A percentile compares a stretch with the other conserved stretches of the same genome.
phyloP scores from a whole-genome alignment of 192 early-diverging fungal species.

The Coemansia sp. region DNA sequence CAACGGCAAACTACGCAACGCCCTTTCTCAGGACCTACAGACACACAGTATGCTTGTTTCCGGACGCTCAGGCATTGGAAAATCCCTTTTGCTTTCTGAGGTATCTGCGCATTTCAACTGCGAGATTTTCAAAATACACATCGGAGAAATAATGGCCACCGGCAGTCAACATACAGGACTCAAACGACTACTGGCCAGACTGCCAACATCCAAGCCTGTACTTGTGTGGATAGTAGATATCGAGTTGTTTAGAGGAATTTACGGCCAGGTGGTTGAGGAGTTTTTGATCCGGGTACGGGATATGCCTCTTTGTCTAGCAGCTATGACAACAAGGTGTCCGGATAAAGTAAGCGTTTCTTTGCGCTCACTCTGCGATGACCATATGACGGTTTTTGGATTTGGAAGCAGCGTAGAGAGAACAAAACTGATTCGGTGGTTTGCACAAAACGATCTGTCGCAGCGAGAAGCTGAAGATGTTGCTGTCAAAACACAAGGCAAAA shows the following conservation, averaged over 20 bases:
- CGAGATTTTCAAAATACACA: slow-evolving; percentile 22
- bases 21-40: slow-evolving; percentile 7
- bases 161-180: slow-evolving; percentile 42
- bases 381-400: slow-evolving; percentile 35
- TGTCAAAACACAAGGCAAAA: slow-evolving; percentile 20
- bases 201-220: slow-evolving; percentile 5
- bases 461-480: slow-evolving; percentile 9
- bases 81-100: slow-evolving; percentile 32
- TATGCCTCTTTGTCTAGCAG: slow-evolving; percentile 27
- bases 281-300: slow-evolving; percentile 11
- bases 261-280: slow-evolving; percentile 27
- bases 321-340: slow-evolving; percentile 53
- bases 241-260: slow-evolving; percentile 36
- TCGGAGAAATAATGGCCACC: slow-evolving; percentile 27
- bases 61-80: slow-evolving; percentile 52
- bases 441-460: neutral
- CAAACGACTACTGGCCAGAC: slow-evolving; percentile 5
- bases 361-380: slow-evolving; percentile 43
- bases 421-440: slow-evolving; percentile 34
- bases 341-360: slow-evolving; percentile 31
- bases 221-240: slow-evolving; percentile 45
- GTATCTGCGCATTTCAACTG: slow-evolving; percentile 20
- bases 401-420: slow-evolving; percentile 18
- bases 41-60: slow-evolving; percentile 41
- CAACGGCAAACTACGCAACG: slow-evolving; percentile 15